Conservation (phyloP, 2,329 filamentous ascomycete species). For the Penicillium sp. region DNA sequence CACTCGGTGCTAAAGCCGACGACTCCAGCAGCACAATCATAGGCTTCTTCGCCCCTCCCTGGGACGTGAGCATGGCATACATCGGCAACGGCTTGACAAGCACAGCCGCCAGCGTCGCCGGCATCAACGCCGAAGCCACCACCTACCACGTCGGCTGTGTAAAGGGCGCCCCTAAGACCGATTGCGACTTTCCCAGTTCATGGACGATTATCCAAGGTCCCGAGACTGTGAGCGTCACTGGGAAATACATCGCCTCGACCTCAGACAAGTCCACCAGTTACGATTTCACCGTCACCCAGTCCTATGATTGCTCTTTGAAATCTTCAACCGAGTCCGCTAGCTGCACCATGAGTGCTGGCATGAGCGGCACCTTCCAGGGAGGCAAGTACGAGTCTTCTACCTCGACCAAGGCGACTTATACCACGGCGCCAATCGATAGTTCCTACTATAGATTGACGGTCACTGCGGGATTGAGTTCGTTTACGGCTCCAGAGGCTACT, state of each 20-base stretch:
- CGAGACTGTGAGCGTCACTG: constrained; percentile 18
- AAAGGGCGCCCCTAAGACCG: constrained; percentile 20
- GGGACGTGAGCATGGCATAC: background rate
- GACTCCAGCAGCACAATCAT: constrained; percentile 9
- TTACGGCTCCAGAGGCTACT: constrained; percentile 18
- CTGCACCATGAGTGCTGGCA: constrained; percentile 17
- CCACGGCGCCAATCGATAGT: constrained; percentile 1
- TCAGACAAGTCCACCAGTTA: background rate
- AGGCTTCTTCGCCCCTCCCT: constrained; percentile 11
- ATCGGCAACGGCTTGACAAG: constrained; percentile 8
- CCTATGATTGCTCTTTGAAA: constrained; percentile 16
- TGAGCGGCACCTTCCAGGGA: constrained; percentile 8
- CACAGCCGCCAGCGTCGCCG: constrained; percentile 22
- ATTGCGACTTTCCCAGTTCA: constrained; percentile 18
- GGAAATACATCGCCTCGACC: constrained; percentile 18
- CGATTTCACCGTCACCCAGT: constrained; percentile 19
- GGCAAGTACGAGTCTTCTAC: constrained; percentile 1
- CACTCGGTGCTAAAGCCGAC: constrained; percentile 1
- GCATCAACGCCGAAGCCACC: constrained; percentile 17
- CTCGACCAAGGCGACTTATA: background rate
- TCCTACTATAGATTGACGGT: constrained; percentile 16
- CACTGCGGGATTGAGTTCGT: constrained; percentile 18
- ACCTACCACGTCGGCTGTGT: constrained; percentile 25
- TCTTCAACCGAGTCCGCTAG: constrained; percentile 14
- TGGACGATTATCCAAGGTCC: constrained; percentile 26